These are phyloP conservation scores for Aureoboletus auriporus DNA, from an alignment of 768 basidiomycete species.

Conservation along the genomic window DNA sequence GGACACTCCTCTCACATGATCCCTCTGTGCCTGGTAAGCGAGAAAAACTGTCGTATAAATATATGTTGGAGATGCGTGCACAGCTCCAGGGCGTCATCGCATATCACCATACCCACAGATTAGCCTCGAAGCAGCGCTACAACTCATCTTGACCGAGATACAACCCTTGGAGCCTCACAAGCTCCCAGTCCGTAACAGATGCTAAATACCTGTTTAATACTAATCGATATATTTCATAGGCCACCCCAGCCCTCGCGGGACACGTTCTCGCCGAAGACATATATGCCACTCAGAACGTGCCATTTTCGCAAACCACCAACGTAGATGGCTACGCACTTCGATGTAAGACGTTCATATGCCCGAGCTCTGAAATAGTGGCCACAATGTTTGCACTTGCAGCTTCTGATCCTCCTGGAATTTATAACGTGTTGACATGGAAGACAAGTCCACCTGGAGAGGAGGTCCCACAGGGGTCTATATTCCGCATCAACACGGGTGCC, in stretches of 20 bases:
- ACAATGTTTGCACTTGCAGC: no score
- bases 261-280: slow-evolving; percentile 76
- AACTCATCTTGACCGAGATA: slow-evolving; percentile 48
- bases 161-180: slow-evolving; percentile 36
- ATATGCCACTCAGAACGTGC: slow-evolving; percentile 59
- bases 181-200: slow-evolving; percentile 38
- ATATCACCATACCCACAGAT: slow-evolving; percentile 75
- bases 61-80: neutral
- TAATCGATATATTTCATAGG: slow-evolving; percentile 36
- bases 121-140: slow-evolving; percentile 61
- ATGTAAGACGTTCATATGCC: slow-evolving; percentile 39
- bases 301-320: slow-evolving; percentile 64
- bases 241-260: slow-evolving; percentile 55
- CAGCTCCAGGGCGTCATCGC: slow-evolving; percentile 70
- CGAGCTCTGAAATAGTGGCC: neutral
- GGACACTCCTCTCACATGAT: slow-evolving; percentile 62
- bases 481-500: slow-evolving; percentile 82
- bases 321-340: slow-evolving; percentile 87
- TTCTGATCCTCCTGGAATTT: slow-evolving; percentile 58
- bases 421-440: slow-evolving; percentile 60
- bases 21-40: slow-evolving; percentile 60
- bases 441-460: slow-evolving; percentile 31
- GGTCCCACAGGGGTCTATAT: slow-evolving; percentile 43
- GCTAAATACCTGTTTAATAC: neutral
- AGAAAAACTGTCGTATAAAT: neutral